phyloP scores from a whole-genome alignment of 345 rosid genomes.

The Eucalyptus curtisii region DNA sequence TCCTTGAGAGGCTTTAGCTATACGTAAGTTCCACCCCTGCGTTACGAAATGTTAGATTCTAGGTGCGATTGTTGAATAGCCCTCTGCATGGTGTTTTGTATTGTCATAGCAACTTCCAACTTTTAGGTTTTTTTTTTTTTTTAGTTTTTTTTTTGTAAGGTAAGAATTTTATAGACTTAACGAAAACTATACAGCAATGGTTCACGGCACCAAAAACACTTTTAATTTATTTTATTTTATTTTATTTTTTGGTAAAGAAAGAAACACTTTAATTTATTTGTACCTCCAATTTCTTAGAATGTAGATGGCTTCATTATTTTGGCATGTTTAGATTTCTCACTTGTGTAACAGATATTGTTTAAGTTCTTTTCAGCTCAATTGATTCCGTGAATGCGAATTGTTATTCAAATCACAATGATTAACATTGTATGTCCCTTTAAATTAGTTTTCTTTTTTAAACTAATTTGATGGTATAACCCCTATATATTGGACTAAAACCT shows the following conservation, averaged over 20 bases:
- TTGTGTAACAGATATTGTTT: neutral
- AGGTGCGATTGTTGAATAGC: neutral
- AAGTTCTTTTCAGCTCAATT: neutral
- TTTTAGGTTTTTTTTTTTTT: too few relatives aligned
- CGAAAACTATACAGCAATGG: too few relatives aligned
- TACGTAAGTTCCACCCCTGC: neutral
- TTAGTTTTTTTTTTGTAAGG: too few relatives aligned
- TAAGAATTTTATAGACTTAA: too few relatives aligned
- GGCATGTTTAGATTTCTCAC: neutral
- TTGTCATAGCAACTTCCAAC: neutral
- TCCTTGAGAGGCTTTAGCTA: neutral
- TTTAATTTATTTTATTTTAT: too few relatives aligned
- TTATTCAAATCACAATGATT: neutral
- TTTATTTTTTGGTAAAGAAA: too few relatives aligned
- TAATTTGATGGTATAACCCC: neutral
- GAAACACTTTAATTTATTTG: neutral
- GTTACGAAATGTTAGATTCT: neutral
- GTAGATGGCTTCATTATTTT: neutral
- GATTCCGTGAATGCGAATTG: neutral
- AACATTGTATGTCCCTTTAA: neutral
- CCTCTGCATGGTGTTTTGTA: neutral
- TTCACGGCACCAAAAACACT: too few relatives aligned
- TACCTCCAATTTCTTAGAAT: neutral
- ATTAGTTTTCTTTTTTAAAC: neutral
- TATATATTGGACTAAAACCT: neutral